phyloP scores from a whole-genome alignment of 805 yeast genomes.

The Metschnikowia corniflorae region DNA sequence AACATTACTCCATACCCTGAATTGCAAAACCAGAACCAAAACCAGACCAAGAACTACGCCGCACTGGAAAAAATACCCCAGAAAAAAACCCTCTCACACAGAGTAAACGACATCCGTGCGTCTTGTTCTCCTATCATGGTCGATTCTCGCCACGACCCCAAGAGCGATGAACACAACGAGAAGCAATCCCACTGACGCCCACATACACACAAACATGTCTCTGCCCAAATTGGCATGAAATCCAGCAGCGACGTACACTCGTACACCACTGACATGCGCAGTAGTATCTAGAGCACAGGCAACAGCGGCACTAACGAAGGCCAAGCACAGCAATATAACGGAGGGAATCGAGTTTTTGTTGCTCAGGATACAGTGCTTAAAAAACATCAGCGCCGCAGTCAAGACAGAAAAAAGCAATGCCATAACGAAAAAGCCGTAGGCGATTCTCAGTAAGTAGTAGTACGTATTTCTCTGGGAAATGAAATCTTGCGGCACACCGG shows the following conservation, averaged over 20 bases:
- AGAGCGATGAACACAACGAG: slow-evolving; percentile 11
- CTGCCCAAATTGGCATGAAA: slow-evolving; percentile 43
- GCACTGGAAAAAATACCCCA: no score
- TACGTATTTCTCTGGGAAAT: slow-evolving; percentile 45
- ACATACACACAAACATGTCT: slow-evolving; percentile 55
- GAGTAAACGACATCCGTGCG: no score
- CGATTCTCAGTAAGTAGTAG: slow-evolving; percentile 59
- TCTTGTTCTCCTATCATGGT: no score
- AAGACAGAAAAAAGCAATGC: slow-evolving; percentile 59
- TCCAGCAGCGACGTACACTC: slow-evolving; percentile 44
- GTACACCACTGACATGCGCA: slow-evolving; percentile 51
- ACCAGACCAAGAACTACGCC: no score
- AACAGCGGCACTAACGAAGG: slow-evolving; percentile 43
- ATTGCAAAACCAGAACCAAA: no score
- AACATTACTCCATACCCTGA: no score
- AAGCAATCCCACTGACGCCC: slow-evolving; percentile 46
- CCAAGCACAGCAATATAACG: slow-evolving; percentile 9
- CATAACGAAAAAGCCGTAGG: slow-evolving; percentile 35
- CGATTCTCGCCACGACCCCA: no score
- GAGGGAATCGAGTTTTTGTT: slow-evolving; percentile 11
- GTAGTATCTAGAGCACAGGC: slow-evolving; percentile 53
- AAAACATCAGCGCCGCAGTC: slow-evolving; percentile 41
- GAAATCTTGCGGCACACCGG: slow-evolving; percentile 50
- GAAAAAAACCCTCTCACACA: no score
- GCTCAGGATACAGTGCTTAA: slow-evolving; percentile 8